Base-by-base conservation (phyloP, 257 asterid species). In the Mitragyna speciosa region DNA sequence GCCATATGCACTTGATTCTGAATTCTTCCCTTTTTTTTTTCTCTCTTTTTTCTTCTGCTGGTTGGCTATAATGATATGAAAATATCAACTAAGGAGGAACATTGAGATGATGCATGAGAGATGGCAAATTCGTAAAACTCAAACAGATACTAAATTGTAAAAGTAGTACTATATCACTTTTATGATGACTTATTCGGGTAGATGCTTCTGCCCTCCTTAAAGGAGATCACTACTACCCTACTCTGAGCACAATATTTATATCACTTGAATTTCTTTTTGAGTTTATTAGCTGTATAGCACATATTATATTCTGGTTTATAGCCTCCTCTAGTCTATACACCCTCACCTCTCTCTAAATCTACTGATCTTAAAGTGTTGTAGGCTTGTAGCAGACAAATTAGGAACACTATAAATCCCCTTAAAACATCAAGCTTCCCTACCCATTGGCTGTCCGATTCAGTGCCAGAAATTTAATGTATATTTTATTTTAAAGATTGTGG, bases 391-490 rank as follows among this genome's bases (percentile, higher is more conserved):
- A 73, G 73, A 51, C 83, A 76, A 30, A 61, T 69, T 56, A 76
- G 82, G 78, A 69, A 83, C 78, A 59, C 78, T 43, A 12, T 5
- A 6, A 58, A 11, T 26, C 67, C 36, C 30, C 52, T 54, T 54
- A 12, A 16, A n/a, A 65, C 24, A 24, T 31, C 73, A 65, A 16
- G 61, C 30, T 63, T 22, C 74, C 70, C 71, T 75, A 66, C 64
- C 82, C 45, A 54, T 77, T 59, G 72, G 77, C 68, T 78, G 82
- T 81, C 79, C 56, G 26, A 76, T 70, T 82, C 75, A 79, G 71
- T 45, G 75, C 80, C 84, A 82, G 63, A 66, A 72, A 31, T 82
- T 54, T 75, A 79, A 67, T 82, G 68, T 36, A 36, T 36, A 36
- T 78, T 85, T 66, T 19, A 70, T 79, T 69, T 26, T 56, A 56